These are phyloP conservation scores for Quercus suber DNA, from an alignment of 306 rosid genomes.

Conservation along the genomic window DNA sequence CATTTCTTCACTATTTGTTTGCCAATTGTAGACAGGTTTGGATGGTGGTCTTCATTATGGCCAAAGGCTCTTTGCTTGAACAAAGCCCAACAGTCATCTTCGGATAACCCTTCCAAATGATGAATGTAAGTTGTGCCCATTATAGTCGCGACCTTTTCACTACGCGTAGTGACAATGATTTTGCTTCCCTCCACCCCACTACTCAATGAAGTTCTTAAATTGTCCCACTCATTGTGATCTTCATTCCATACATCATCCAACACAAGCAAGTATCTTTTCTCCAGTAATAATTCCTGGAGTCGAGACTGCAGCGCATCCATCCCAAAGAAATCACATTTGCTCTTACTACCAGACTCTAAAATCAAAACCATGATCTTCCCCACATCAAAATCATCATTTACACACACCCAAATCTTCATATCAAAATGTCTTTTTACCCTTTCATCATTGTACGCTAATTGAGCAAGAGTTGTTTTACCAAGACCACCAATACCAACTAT, in stretches of 20 bases:
- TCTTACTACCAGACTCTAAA: neutral
- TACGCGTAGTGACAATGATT: neutral
- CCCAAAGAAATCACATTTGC: neutral
- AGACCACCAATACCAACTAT: slow-evolving; percentile 16
- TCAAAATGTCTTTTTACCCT: neutral
- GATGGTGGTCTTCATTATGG: neutral
- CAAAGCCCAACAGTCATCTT: slow-evolving; percentile 8
- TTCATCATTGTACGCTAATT: neutral
- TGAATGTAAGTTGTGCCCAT: neutral
- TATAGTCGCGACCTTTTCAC: slow-evolving; percentile 1
- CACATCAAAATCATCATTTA: neutral
- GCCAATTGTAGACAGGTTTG: neutral
- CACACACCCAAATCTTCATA: slow-evolving; percentile 13
- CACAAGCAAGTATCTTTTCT: slow-evolving; percentile 11
- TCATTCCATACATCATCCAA: slow-evolving; percentile 24
- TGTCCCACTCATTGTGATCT: slow-evolving; percentile 13
- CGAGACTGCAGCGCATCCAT: too few relatives aligned
- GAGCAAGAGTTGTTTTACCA: slow-evolving; percentile 17
- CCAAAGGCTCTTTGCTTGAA: slow-evolving; percentile 14
- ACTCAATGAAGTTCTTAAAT: neutral
- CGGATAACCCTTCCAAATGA: slow-evolving; percentile 1
- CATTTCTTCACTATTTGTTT: slow-evolving; percentile 33
- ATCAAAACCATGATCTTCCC: neutral
- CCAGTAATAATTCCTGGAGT: neutral
- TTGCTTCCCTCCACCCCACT: neutral